Evolutionary conservation across 352 stramenopile genomes (phyloP).

Genomic region (Pythium dissotocum): DNA sequence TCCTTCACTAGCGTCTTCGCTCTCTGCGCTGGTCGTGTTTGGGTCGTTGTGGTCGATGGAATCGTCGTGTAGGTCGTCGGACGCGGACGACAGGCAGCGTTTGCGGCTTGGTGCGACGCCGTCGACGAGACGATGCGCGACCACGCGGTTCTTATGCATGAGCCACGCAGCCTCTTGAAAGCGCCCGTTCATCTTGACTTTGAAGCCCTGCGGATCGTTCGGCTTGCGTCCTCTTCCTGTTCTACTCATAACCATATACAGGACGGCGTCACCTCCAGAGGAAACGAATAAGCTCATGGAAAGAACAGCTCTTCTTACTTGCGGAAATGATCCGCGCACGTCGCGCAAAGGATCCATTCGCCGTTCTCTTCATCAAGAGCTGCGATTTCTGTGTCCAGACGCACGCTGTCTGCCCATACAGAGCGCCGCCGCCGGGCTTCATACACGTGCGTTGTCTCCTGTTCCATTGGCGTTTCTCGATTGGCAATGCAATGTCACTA

Average conservation of each 20-base stretch:
- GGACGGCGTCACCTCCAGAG: not conserved
- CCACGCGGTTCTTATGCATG: slow-evolving; percentile 68
- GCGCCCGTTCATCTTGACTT: slow-evolving; percentile 71
- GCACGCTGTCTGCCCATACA: slow-evolving; percentile 56
- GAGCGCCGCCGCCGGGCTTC: slow-evolving; percentile 50
- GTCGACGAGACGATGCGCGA: slow-evolving; percentile 35
- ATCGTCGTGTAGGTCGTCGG: not conserved
- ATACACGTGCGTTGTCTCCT: slow-evolving; percentile 24
- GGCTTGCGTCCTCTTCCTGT: slow-evolving; percentile 53
- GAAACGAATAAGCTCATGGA: not conserved
- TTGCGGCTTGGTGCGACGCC: slow-evolving; percentile 2
- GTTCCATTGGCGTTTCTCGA: not conserved
- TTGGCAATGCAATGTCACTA: not conserved
- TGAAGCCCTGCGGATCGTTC: slow-evolving; percentile 67
- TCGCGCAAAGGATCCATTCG: slow-evolving; percentile 69
- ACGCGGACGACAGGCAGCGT: slow-evolving; percentile 8
- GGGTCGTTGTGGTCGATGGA: slow-evolving; percentile 21
- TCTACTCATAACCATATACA: slow-evolving; percentile 21
- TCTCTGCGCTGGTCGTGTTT: not conserved
- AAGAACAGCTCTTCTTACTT: slow-evolving; percentile 28
- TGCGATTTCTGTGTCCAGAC: slow-evolving; percentile 50
- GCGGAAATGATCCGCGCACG: slow-evolving; percentile 57
- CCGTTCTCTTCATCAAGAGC: slow-evolving; percentile 56
- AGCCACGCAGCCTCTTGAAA: slow-evolving; percentile 66
- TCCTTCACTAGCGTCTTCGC: not conserved